Base-by-base conservation (phyloP, 768 basidiomycete genomes). In the Boletus tylopilopsis region DNA sequence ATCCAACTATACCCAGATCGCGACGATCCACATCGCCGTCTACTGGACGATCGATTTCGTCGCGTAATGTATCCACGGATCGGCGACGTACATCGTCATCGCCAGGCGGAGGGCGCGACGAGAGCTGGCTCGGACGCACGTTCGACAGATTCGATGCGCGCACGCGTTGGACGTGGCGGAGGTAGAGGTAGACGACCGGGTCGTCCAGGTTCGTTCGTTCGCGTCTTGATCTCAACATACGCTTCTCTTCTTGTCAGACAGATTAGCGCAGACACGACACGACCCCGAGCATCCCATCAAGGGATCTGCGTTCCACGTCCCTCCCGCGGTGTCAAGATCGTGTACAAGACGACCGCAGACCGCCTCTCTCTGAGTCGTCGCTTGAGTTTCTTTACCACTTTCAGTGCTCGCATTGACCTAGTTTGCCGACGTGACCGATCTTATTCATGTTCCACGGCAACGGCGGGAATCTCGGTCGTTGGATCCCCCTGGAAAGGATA, bases 361-460 rank as follows among this genome's bases (percentile, higher is more conserved):
- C n/a, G n/a, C n/a, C n/a, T n/a, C n/a, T n/a, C n/a, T n/a, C n/a
- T n/a, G n/a, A n/a, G n/a, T n/a, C n/a, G n/a, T n/a, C n/a, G n/a
- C n/a, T n/a, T n/a, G n/a, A n/a, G n/a, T n/a, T n/a, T n/a, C n/a
- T n/a, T n/a, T n/a, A n/a, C n/a, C n/a, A n/a, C n/a, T n/a, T n/a
- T n/a, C n/a, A n/a, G n/a, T n/a, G n/a, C n/a, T n/a, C n/a, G n/a
- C n/a, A n/a, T n/a, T n/a, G n/a, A n/a, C n/a, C n/a, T 41, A 76
- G 76, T 75, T 75, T 52, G 71, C 74, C 72, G 0, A 66, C 64
- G 37, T 75, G 93, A 15, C 95, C 95, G 2, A 96, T 93, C 0
- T 75, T 98, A 2, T 67, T 98, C 42, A 90, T 97, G 83, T 92
- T 96, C 48, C 94, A 97, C 58, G 95, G 95, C 7, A 90, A 90